Conservation (phyloP, 768 basidiomycete genomes). For the Russula sp. region DNA sequence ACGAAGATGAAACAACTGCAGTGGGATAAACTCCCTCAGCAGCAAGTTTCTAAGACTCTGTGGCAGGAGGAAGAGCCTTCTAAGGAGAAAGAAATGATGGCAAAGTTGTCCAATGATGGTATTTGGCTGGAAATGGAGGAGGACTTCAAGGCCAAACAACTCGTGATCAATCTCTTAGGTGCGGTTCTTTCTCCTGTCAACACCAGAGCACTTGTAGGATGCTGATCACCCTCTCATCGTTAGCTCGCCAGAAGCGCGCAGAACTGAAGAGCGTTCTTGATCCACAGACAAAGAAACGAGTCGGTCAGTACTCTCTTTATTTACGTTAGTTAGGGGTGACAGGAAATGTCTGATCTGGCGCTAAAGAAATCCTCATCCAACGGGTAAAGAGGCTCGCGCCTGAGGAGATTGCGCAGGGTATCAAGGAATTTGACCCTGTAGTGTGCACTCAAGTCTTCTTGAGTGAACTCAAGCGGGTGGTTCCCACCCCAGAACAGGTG, state of each 20-base stretch:
- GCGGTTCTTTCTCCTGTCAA: slow-evolving; percentile 19
- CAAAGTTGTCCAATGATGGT: slow-evolving; percentile 75
- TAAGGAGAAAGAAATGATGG: slow-evolving; percentile 72
- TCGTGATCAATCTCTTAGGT: slow-evolving; percentile 89
- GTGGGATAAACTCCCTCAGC: slow-evolving; percentile 96
- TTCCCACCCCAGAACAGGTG: slow-evolving; percentile 90
- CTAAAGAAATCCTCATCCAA: slow-evolving; percentile 84
- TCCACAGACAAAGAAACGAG: slow-evolving; percentile 84
- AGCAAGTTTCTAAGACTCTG: slow-evolving; percentile 75
- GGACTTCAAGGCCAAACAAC: slow-evolving; percentile 93
- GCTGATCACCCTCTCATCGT: slow-evolving; percentile 7
- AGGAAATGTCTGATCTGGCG: background rate
- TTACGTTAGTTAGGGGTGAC: background rate
- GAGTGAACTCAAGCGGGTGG: slow-evolving; percentile 75
- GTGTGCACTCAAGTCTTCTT: slow-evolving; percentile 87
- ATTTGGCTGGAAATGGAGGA: slow-evolving; percentile 97
- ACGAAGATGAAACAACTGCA: slow-evolving; percentile 97
- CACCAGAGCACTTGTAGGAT: background rate
- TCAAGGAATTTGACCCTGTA: slow-evolving; percentile 80
- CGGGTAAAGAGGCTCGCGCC: slow-evolving; percentile 77
- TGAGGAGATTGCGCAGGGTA: slow-evolving; percentile 76
- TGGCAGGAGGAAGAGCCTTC: slow-evolving; percentile 68
- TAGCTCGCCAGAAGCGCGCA: slow-evolving; percentile 77
- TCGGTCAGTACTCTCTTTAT: slow-evolving; percentile 53
- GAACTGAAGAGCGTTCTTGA: slow-evolving; percentile 90